Evolutionary conservation across 2,329 filamentous ascomycete species (phyloP).

Genomic region (Aspergillus sp.): DNA sequence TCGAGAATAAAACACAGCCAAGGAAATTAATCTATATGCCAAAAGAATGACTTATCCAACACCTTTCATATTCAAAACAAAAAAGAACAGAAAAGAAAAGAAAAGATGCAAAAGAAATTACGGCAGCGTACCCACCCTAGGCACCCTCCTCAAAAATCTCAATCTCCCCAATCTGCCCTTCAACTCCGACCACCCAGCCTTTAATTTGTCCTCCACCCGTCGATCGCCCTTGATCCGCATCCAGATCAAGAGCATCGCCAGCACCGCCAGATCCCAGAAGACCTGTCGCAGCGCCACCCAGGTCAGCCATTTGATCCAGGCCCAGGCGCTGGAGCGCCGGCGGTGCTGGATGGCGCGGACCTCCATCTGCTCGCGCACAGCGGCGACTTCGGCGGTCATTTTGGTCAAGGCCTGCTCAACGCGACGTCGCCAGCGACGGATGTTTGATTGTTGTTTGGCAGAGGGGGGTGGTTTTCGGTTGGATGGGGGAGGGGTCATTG

Average conservation of each 20-base stretch:
- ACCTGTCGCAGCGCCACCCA: conserved; percentile 67
- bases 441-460: conserved; percentile 1
- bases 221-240: conserved; percentile 36
- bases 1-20: conserved; percentile 13
- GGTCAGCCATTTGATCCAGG: conserved; percentile 63
- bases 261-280: conserved; percentile 57
- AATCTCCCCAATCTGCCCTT: conserved; percentile 24
- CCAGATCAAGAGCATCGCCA: conserved; percentile 34
- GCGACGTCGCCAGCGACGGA: conserved; percentile 63
- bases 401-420: conserved; percentile 81
- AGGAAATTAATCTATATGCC: neutral
- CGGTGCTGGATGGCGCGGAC: conserved; percentile 63
- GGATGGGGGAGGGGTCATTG: neutral
- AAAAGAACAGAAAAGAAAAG: conserved; percentile 1
- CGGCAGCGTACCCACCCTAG: conserved; percentile 17
- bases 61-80: neutral
- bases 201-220: conserved; percentile 33
- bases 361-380: conserved; percentile 82
- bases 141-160: conserved; percentile 17
- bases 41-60: neutral
- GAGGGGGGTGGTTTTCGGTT: conserved; percentile 8
- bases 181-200: conserved; percentile 25
- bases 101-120: conserved; percentile 7
- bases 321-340: conserved; percentile 55
- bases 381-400: conserved; percentile 86